phyloP scores from a whole-genome alignment of 1,139 yeast genomes.

The Scheffersomyces cryptocercus region DNA sequence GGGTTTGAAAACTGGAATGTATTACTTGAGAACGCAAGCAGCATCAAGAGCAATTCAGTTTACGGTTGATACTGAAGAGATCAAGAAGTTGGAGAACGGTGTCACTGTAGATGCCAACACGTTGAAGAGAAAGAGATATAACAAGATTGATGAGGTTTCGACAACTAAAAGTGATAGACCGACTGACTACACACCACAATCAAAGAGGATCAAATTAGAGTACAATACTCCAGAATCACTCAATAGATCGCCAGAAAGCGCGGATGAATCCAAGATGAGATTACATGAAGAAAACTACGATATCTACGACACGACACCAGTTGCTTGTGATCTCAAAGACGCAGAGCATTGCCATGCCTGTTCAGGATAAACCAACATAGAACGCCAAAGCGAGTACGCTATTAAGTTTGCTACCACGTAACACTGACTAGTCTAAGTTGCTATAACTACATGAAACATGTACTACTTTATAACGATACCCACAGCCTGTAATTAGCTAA shows the following conservation, averaged over 20 bases:
- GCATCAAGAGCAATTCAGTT: slow-evolving; percentile 94
- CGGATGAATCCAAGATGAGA: background rate
- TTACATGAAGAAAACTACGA: slow-evolving; percentile 8
- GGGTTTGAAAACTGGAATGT: slow-evolving; percentile 98
- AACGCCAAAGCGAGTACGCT: background rate
- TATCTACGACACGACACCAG: slow-evolving; percentile 36
- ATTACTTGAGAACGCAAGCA: slow-evolving; percentile 92
- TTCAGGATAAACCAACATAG: slow-evolving; percentile 31
- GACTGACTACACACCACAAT: background rate
- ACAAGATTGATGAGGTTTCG: slow-evolving; percentile 7
- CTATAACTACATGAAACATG: too few relatives aligned
- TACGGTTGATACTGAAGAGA: slow-evolving; percentile 60
- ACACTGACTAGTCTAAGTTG: too few relatives aligned
- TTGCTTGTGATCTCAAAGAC: slow-evolving; percentile 37
- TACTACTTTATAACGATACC: too few relatives aligned
- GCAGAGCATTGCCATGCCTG: slow-evolving; percentile 47
- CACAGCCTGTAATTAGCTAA: too few relatives aligned
- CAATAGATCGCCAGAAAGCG: background rate
- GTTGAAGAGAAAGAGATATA: slow-evolving; percentile 22
- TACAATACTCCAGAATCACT: background rate
- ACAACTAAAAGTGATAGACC: background rate
- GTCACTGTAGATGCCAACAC: slow-evolving; percentile 4
- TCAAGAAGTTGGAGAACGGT: slow-evolving; percentile 18
- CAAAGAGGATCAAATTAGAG: background rate
- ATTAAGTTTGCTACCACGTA: background rate